These are phyloP conservation scores for Viscum album DNA, from an alignment of 177 flowering plant species.

Conservation along the genomic window DNA sequence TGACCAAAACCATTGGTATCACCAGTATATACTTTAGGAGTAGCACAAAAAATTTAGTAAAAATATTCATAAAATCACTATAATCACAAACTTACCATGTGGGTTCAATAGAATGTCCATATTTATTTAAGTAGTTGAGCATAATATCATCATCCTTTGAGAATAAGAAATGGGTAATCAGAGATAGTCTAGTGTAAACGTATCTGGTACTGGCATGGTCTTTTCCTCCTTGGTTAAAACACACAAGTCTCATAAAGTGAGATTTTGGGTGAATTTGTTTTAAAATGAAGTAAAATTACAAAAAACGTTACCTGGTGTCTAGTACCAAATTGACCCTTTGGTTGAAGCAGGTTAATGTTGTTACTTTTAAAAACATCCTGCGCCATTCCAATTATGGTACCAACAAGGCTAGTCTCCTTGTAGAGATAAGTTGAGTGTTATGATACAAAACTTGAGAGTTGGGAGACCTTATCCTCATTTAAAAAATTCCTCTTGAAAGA, in stretches of 20 bases:
- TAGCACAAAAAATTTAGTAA: constrained; percentile 1
- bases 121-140: constrained; percentile 71
- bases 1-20: constrained; percentile 71
- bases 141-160: constrained; percentile 79
- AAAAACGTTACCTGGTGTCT: constrained; percentile 54
- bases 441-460: constrained; percentile 80
- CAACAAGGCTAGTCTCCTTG: constrained; percentile 77
- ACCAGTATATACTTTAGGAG: constrained; percentile 76
- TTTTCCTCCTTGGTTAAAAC: constrained; percentile 72
- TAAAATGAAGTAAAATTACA: not conserved
- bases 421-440: constrained; percentile 94
- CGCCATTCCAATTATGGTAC: constrained; percentile 91
- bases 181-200: constrained; percentile 51
- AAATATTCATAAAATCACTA: not conserved
- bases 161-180: constrained; percentile 61
- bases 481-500: constrained; percentile 72
- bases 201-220: constrained; percentile 97
- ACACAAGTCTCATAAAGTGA: not conserved
- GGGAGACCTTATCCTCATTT: constrained; percentile 68
- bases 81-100: constrained; percentile 38
- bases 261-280: no score
- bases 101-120: constrained; percentile 80
- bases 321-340: constrained; percentile 82
- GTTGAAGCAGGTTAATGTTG: constrained; percentile 75
- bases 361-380: constrained; percentile 86